Evolutionary conservation across 2,329 filamentous ascomycete genomes (phyloP), one percentile per base, ranked within the genome.

Genomic region (Microdochium nivale): DNA sequence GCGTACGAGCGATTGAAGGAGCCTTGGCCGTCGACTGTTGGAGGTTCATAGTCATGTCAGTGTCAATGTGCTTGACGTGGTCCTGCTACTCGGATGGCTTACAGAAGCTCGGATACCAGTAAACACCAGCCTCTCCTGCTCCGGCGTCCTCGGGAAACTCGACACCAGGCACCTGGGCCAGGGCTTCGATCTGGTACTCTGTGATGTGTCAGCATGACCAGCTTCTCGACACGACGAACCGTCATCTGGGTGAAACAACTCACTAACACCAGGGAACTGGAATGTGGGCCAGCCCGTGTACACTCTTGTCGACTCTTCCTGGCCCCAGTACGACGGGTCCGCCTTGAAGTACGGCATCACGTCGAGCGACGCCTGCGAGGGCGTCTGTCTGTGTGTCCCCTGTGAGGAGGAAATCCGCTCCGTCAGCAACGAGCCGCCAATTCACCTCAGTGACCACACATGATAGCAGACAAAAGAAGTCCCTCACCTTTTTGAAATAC

Each of bases 401-500:
- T 44, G 40, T 23, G 16, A 40, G 4, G 14, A 40, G 14, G 13
- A 19, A 16, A 19, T 16, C 35, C 7, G 35, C 16, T 37, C 14
- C 30, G 30, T 33, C 33, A 37, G 33, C 5, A 14, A 19, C 8
- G 13, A 37, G 33, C n/a, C 5, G 7, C 33, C 13, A 5, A 14
- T 14, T 14, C 30, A 33, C 14, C 14, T 33, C 30, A 33, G 27
- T 19, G 19, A 27, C n/a, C 27, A 30, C 27, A n/a, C n/a, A n/a
- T n/a, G n/a, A n/a, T n/a, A n/a, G n/a, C n/a, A n/a, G n/a, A n/a
- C n/a, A n/a, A n/a, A n/a, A n/a, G n/a, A n/a, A n/a, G 9, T 3
- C 40, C 4, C 48, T 48, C 25, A 68, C 70, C 59, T 74, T 74
- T 27, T 65, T 67, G 55, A 75, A 69, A 54, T 74, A 76, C 0